Evolutionary conservation across 192 early-diverging fungal genomes (phyloP), one percentile per base, ranked within the genome.

Genomic region (Gamsiella multidivaricata): DNA sequence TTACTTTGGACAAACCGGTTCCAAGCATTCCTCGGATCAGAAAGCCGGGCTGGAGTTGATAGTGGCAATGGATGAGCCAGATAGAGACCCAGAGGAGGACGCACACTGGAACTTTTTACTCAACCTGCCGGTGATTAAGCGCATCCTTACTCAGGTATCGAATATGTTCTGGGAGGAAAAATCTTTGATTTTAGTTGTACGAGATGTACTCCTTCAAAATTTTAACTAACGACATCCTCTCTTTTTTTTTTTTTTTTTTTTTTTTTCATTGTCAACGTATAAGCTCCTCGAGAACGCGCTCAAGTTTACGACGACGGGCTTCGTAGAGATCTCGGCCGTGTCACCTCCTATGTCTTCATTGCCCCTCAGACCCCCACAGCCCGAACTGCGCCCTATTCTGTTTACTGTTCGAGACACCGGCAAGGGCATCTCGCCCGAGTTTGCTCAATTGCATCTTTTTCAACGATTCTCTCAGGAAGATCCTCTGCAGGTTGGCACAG

Each of bases 321-420:
- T 72, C 41, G 84, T 87, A 3, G 75, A 86, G 22, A 50, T 87
- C 15, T 82, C 66, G 7, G 69, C 85, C 1, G 45, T 65, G 4
- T 69, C 58, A 22, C 68, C 72, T 11, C 70, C 66, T 8, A 41
- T 55, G 20, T 17, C 42, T 25, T 41, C 41, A 14, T 42, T 69
- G 18, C 54, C 57, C 17, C 47, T 65, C 43, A 82, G 53, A 59
- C 65, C 69, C 7, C 63, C 72, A 7, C 43, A 20, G 15, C 47
- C 75, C 7, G 54, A 61, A 23, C n/a, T 54, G 20, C 74, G 58
- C 17, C 74, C 75, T 14, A 60, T 80, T 12, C 54, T 83, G 28
- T 84, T 86, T 29, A 81, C 83, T 14, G 80, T 86, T n/a, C 56
- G 69, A 32, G 85, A 86, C 66, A 86, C 83, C 7, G 85, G 85